Conservation (phyloP, 805 yeast genomes). For the Starmerella roubikii region DNA sequence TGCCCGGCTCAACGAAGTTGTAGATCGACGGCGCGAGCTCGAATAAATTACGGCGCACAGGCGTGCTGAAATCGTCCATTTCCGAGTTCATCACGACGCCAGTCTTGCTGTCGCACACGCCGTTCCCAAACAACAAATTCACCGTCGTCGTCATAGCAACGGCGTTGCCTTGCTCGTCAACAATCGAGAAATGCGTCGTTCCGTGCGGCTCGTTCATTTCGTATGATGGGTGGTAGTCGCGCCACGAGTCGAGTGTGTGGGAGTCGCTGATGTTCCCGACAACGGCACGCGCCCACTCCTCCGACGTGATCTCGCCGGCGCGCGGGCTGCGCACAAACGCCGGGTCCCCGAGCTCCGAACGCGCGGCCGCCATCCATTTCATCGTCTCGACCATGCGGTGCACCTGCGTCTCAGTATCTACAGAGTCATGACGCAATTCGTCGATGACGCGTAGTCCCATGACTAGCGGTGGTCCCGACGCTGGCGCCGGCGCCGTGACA, state of each 20-base stretch:
- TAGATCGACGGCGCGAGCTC: slow-evolving; percentile 66
- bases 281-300: slow-evolving; percentile 46
- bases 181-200: slow-evolving; percentile 72
- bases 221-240: slow-evolving; percentile 64
- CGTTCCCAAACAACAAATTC: slow-evolving; percentile 69
- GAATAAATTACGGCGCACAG: slow-evolving; percentile 58
- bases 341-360: slow-evolving; percentile 76
- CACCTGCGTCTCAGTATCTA: slow-evolving; percentile 36
- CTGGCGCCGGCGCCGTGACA: slow-evolving; percentile 54
- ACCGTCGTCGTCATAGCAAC: slow-evolving; percentile 83
- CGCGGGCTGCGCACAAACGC: slow-evolving; percentile 24
- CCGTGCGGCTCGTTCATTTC: slow-evolving; percentile 76
- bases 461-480: slow-evolving; percentile 70
- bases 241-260: slow-evolving; percentile 47
- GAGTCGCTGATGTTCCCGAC: slow-evolving; percentile 38
- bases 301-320: slow-evolving; percentile 34
- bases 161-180: slow-evolving; percentile 63
- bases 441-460: slow-evolving; percentile 61
- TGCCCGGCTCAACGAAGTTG: slow-evolving; percentile 62
- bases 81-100: slow-evolving; percentile 78
- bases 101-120: slow-evolving; percentile 65
- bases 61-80: slow-evolving; percentile 88
- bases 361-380: slow-evolving; percentile 86
- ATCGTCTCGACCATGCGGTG: slow-evolving; percentile 71
- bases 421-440: slow-evolving; percentile 27